These are phyloP conservation scores for Corylus avellana DNA, from an alignment of 306 rosid genomes.

Conservation along the genomic window DNA sequence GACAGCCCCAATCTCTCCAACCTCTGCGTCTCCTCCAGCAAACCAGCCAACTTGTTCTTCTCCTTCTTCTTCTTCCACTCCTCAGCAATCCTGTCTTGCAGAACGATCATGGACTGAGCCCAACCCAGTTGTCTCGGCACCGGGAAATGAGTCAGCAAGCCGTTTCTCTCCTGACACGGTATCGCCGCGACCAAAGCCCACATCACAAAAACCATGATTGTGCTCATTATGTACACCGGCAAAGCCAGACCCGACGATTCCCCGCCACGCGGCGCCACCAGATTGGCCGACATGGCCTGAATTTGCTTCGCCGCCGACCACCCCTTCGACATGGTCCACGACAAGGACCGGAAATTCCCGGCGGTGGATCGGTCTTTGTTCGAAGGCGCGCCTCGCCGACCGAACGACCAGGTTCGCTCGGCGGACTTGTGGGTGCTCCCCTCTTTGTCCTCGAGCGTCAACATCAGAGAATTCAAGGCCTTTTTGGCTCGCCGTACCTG, in stretches of 20 bases:
- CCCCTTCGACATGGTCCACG: conserved; percentile 72
- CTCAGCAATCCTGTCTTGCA: conserved; percentile 86
- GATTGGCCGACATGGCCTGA: conserved; percentile 66
- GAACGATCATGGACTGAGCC: conserved; percentile 69
- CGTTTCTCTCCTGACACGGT: conserved; percentile 88
- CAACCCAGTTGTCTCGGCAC: conserved; percentile 55
- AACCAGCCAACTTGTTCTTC: conserved; percentile 72
- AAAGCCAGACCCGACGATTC: conserved; percentile 59
- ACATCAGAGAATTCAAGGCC: conserved; percentile 59
- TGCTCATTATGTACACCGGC: conserved; percentile 71
- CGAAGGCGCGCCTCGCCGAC: conserved; percentile 40
- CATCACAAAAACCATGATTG: conserved; percentile 61
- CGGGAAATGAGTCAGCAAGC: conserved; percentile 55
- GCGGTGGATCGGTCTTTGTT: conserved; percentile 38
- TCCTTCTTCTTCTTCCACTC: conserved; percentile 98
- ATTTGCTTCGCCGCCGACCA: conserved; percentile 93
- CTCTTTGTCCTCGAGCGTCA: conserved; percentile 69
- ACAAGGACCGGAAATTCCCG: conserved; percentile 45
- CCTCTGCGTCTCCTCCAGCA: conserved; percentile 82
- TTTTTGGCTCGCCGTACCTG: conserved; percentile 85
- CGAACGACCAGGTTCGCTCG: conserved; percentile 81
- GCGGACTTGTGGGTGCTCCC: conserved; percentile 42
- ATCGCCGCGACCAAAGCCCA: conserved; percentile 82
- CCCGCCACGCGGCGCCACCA: conserved; percentile 67
- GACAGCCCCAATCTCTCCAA: conserved; percentile 69